Evolutionary conservation across 2,329 filamentous ascomycete species (phyloP), one percentile per base, ranked within the genome.

Genomic region (Colletotrichum tanaceti): DNA sequence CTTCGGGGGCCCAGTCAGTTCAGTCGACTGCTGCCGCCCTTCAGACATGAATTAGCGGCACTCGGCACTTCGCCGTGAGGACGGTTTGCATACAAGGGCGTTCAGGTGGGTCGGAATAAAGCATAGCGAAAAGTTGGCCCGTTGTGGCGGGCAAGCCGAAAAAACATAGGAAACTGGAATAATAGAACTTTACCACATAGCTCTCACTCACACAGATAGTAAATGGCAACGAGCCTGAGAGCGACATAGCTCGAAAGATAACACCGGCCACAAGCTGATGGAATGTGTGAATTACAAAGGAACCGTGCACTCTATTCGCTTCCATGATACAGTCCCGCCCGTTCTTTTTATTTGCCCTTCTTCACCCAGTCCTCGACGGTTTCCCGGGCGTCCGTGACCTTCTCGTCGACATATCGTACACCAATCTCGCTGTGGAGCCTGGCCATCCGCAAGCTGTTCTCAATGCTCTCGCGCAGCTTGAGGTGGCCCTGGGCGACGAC

Each of bases 361-460:
- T 89, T 93, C 63, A 98, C 93, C 93, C 94, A 96, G 70, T 89
- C 89, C 85, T 98, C 94, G 67, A 98, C 83, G 58, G 87, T 86
- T 80, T 94, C 91, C 74, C 94, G 87, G 66, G 89, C 91, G 63
- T 90, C 87, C 69, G 86, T 87, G 62, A 97, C 91, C 84, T 93
- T 94, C 71, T 93, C 91, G 77, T 97, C 91, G 70, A 97, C 88
- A 82, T 91, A 92, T 72, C 84, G 85, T 71, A 89, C 86, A 57
- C 89, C 89, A 78, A 93, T 86, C 73, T 90, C 85, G 55, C 88
- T 89, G 81, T 97, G 93, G 64, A 91, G 88, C 79, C 89, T 89
- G 62, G 92, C 92, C 71, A 93, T 93, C 78, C 88, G 84, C 83
- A 90, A 89, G 66, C 91, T 90, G 77, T 90, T 86, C 78, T 88